Conservation (phyloP, 2,329 filamentous ascomycete species). For the Ustulina deusta region DNA sequence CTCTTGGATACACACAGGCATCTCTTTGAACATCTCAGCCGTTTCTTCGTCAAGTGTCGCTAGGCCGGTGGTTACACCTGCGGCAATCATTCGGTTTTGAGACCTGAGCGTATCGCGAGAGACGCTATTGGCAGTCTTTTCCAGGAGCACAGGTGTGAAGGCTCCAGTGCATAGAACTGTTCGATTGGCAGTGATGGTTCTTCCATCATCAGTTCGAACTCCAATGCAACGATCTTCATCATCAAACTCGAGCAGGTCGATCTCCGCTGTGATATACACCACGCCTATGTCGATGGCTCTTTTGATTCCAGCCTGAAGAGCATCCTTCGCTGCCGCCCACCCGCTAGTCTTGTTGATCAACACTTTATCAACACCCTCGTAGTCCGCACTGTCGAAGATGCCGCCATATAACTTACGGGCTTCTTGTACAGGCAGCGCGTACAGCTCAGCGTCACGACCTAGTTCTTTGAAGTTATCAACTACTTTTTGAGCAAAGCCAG, state of each 20-base stretch:
- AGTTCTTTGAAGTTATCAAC: conserved; percentile 49
- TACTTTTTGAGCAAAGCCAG: conserved; percentile 51
- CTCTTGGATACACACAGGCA: conserved; percentile 48
- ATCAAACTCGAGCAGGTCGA: conserved; percentile 56
- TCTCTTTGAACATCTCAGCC: conserved; percentile 35
- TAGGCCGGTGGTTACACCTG: conserved; percentile 58
- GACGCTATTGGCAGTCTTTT: conserved; percentile 56
- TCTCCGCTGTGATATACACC: conserved; percentile 62
- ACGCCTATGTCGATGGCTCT: conserved; percentile 62
- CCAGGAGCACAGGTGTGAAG: conserved; percentile 62
- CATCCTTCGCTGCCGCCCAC: conserved; percentile 67
- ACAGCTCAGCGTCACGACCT: conserved; percentile 50
- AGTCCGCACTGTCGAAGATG: conserved; percentile 65
- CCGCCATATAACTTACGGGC: conserved; percentile 62
- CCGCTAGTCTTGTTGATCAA: conserved; percentile 66
- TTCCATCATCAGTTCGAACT: conserved; percentile 57
- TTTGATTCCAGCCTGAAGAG: conserved; percentile 61
- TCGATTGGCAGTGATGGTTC: conserved; percentile 57
- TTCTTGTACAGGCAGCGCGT: conserved; percentile 61
- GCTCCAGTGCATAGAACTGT: conserved; percentile 62
- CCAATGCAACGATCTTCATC: conserved; percentile 54
- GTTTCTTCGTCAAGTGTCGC: conserved; percentile 44
- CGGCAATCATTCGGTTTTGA: conserved; percentile 62
- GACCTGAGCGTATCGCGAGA: conserved; percentile 59
- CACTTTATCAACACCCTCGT: conserved; percentile 64